Evolutionary conservation across 2,329 filamentous ascomycete genomes (phyloP), one percentile per base, ranked within the genome.

Genomic region (Cladosporium sp.): DNA sequence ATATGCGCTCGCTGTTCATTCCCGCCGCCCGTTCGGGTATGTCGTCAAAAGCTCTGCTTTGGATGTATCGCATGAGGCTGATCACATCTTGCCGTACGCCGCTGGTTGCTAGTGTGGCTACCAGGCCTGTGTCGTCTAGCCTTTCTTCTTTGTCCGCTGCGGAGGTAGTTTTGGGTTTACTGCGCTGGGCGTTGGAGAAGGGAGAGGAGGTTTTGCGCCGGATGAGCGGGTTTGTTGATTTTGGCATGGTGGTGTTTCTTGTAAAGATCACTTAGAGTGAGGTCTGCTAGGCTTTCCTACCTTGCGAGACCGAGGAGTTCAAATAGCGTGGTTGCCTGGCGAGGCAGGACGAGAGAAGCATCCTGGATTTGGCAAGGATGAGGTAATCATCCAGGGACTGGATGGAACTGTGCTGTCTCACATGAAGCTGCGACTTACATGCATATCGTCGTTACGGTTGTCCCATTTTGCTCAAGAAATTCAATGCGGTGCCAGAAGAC

Each of bases 1-100:
- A 74, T 12, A 83, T 81, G 9, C 83, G 74, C 17, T 77, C 79
- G 4, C 82, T 84, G 58, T 75, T 79, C 76, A 89, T 82, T 18
- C 85, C 84, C 0, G 77, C 72, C 7, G 70, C 71, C 39, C 69
- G 70, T 17, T 76, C 73, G 2, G 85, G 85, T 9, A 89, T 71
- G 1, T 78, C 70, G 34, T 75, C 77, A 70, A 88, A 89, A 78
- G 86, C 87, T 59, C 70, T 73, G 17, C 63, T 68, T 32, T 77
- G 78, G 43, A 85, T 78, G 65, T 84, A 80, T 45, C 77, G 72
- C 62, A 89, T 81, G 18, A 73, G 56, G 24, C 54, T 58, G 7
- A 61, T 24, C 1, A 68, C 61, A 53, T 83, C 82, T 63, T 87
- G 84, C 0, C 80, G 74, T 1, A 84, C 78, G 64, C 85, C 81